Evolutionary conservation across 371 early-diverging fungal species (phyloP).

Genomic region (Mortierella sp.): DNA sequence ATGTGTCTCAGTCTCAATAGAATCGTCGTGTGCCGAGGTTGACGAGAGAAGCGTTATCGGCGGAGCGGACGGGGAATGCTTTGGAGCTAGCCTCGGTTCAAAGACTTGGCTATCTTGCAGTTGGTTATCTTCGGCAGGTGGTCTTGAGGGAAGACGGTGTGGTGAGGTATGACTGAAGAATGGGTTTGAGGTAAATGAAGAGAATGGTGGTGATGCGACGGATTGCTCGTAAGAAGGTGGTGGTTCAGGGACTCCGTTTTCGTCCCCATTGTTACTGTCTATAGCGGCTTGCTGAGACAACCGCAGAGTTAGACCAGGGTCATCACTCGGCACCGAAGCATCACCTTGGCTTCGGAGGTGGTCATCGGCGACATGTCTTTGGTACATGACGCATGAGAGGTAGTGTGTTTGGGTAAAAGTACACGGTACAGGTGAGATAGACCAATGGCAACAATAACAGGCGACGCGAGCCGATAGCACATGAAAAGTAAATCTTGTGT

Average conservation of each 20-base stretch:
- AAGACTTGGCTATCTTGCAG: not conserved
- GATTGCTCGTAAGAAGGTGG: slow-evolving; percentile 40
- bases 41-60: slow-evolving; percentile 19
- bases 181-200: slow-evolving; percentile 7
- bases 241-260: slow-evolving; percentile 11
- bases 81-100: slow-evolving; percentile 6
- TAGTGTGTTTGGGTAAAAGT: no score
- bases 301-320: no score
- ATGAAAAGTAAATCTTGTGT: no score
- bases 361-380: no score
- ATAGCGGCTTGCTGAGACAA: no score
- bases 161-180: slow-evolving; percentile 3
- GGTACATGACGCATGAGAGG: no score
- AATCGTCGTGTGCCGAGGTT: slow-evolving; percentile 1
- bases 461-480: no score
- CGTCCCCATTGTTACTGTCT: slow-evolving; percentile 1
- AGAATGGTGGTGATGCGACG: not conserved
- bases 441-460: no score
- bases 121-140: not conserved
- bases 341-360: no score
- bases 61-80: slow-evolving; percentile 28
- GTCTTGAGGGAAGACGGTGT: not conserved
- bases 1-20: not conserved
- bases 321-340: no score
- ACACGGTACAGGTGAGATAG: no score